Conservation (phyloP, 352 stramenopile species). For the Paralagenidium karlingii region DNA sequence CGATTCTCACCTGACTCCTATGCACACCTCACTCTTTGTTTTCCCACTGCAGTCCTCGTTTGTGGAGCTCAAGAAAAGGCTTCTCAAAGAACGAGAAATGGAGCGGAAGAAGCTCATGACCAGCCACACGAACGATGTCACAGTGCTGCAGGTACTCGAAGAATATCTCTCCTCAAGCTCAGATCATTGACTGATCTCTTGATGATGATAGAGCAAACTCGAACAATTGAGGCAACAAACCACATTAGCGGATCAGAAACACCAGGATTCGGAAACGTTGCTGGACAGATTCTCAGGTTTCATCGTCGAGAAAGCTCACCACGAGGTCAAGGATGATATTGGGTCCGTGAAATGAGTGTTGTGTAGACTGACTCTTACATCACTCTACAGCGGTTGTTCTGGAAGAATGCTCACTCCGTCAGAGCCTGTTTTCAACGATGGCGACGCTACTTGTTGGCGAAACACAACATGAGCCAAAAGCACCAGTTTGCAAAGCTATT, state of each 20-base stretch:
- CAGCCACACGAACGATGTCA: conserved; percentile 23
- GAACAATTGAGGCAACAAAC: background rate
- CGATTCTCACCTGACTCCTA: too few species aligned
- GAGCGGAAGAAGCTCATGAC: conserved; percentile 34
- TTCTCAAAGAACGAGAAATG: too few species aligned
- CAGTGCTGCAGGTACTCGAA: conserved; percentile 30
- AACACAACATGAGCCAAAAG: conserved; percentile 2
- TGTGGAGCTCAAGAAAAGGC: too few species aligned
- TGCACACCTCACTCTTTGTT: too few species aligned
- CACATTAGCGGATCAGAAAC: background rate
- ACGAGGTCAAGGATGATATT: too few species aligned
- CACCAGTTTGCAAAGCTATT: conserved; percentile 5
- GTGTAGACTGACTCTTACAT: too few species aligned
- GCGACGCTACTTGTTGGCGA: background rate
- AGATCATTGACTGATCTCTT: background rate
- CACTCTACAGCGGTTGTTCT: conserved; percentile 1
- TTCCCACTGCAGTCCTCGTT: too few species aligned
- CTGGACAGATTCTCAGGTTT: background rate
- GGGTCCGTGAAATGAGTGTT: too few species aligned
- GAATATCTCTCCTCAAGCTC: background rate
- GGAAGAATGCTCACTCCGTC: conserved; percentile 1
- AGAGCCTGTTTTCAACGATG: conserved; percentile 7
- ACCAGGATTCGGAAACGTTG: background rate
- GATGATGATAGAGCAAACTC: background rate
- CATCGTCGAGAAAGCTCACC: background rate